A percentile compares a stretch with the other conserved stretches of the same genome.
These are phyloP conservation scores for Arctium minus DNA, from an alignment of 129 eudicot species.

Conservation along the genomic window DNA sequence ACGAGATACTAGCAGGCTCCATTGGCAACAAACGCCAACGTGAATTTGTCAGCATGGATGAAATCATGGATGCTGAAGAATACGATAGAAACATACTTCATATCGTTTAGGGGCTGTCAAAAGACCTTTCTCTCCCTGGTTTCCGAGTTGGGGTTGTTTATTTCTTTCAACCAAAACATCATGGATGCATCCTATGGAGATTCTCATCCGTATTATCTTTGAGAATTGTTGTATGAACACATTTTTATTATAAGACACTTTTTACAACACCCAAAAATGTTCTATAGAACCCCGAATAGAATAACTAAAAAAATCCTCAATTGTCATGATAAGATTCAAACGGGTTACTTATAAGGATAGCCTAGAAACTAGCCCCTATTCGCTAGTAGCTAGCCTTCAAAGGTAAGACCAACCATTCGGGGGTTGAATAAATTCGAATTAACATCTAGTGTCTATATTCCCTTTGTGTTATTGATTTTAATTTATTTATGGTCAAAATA, in stretches of 20 bases:
- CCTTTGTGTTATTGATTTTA: background rate
- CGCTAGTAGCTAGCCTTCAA: background rate
- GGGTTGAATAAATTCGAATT: background rate
- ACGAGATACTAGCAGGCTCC: conserved; percentile 54
- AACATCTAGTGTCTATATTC: no score
- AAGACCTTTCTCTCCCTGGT: conserved; percentile 63
- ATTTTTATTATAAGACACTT: no score
- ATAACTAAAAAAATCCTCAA: no score
- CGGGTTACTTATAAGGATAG: background rate
- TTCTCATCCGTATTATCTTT: conserved; percentile 67
- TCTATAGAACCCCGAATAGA: no score
- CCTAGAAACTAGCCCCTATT: background rate
- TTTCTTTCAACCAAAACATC: conserved; percentile 46
- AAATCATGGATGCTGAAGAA: conserved; percentile 53
- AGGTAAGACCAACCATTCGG: background rate
- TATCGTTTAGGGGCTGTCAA: conserved; percentile 57
- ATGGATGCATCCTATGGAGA: conserved; percentile 53
- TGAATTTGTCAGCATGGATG: conserved; percentile 80
- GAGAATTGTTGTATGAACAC: no score
- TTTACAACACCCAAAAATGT: no score
- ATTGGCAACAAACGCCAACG: conserved; percentile 36
- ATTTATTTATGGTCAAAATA: background rate
- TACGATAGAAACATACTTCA: conserved; percentile 58
- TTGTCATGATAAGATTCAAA: background rate
- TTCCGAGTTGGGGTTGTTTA: conserved; percentile 60